Evolutionary conservation across 768 basidiomycete species (phyloP).

Genomic region (Collybia nuda): DNA sequence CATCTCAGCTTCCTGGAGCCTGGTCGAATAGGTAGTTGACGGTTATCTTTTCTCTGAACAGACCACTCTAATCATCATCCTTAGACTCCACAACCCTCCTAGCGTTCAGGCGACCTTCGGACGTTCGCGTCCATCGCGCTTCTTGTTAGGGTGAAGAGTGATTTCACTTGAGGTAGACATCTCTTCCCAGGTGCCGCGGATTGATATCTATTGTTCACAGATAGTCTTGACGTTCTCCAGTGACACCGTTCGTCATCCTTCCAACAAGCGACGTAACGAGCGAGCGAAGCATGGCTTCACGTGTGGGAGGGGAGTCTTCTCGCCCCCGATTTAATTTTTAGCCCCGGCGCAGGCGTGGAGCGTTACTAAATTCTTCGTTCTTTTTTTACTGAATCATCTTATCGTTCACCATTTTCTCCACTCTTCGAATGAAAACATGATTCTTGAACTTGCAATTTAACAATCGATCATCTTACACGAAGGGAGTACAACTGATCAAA

Average conservation of each 20-base stretch:
- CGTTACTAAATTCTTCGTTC: no score
- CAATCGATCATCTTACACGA: no score
- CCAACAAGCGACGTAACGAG: constrained; percentile 75
- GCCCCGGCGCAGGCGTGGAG: no score
- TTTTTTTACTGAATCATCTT: no score
- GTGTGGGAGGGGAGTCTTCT: constrained; percentile 51
- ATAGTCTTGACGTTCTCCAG: constrained; percentile 27
- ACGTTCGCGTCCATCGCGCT: constrained; percentile 75
- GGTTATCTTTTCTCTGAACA: neutral
- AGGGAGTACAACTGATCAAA: no score
- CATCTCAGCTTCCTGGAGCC: constrained; percentile 4
- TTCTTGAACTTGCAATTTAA: no score
- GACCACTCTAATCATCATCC: neutral
- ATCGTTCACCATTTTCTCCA: no score
- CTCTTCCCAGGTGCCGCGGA: neutral
- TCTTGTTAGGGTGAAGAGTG: constrained; percentile 60
- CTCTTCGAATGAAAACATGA: no score
- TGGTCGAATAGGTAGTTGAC: constrained; percentile 7
- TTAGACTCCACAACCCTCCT: constrained; percentile 41
- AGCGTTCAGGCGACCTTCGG: constrained; percentile 54
- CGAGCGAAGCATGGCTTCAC: constrained; percentile 69
- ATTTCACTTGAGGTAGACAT: constrained; percentile 52
- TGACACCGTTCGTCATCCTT: constrained; percentile 64
- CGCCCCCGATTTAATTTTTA: no score
- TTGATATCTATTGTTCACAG: constrained; percentile 13